A percentile compares a stretch with the other conserved stretches of the same genome.
phyloP scores from a whole-genome alignment of 192 early-diverging fungal genomes.

The Linnemannia schmuckeri region DNA sequence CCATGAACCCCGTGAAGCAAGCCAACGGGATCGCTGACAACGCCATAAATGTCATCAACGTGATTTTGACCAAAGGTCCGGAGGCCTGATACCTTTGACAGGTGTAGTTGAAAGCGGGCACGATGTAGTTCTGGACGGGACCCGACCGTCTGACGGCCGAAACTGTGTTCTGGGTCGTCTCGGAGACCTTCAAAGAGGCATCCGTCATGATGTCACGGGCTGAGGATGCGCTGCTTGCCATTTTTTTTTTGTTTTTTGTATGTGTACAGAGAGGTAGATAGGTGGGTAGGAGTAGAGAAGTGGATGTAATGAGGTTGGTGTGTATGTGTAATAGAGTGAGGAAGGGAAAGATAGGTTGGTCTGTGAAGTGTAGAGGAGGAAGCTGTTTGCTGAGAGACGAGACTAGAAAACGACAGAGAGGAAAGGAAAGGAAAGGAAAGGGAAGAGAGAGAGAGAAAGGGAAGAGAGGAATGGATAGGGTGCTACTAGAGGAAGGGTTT shows the following conservation, averaged over 20 bases:
- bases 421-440: neutral
- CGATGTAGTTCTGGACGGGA: constrained; percentile 23
- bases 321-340: neutral
- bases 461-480: neutral
- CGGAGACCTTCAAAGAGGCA: constrained; percentile 7
- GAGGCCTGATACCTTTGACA: neutral
- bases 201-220: constrained; percentile 24
- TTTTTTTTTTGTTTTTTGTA: neutral
- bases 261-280: neutral
- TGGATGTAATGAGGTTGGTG: neutral
- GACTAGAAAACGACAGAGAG: no score
- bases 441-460: neutral
- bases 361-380: no score
- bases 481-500: neutral
- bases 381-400: no score
- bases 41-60: constrained; percentile 11
- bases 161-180: constrained; percentile 10
- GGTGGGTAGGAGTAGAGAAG: neutral
- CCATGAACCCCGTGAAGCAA: constrained; percentile 31
- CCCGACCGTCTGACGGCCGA: constrained; percentile 12
- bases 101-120: neutral
- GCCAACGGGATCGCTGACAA: constrained; percentile 29
- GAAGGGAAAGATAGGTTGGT: neutral
- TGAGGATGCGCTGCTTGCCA: neutral
- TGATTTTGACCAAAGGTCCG: neutral